Evolutionary conservation across 768 basidiomycete genomes (phyloP).

Genomic region (Calocybe gangraenosa): DNA sequence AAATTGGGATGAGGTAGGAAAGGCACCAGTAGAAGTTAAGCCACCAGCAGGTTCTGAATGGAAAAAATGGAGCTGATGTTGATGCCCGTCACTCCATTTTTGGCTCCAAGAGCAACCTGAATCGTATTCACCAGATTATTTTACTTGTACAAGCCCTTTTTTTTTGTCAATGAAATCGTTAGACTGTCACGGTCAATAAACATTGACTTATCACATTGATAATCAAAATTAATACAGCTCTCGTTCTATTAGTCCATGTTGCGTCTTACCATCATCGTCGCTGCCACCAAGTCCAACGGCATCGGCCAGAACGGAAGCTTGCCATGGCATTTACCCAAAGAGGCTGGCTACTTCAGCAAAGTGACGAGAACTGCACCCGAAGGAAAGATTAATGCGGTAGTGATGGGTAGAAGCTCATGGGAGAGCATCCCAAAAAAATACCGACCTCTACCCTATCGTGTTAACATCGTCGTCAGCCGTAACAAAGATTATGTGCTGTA

Average conservation of each 20-base stretch:
- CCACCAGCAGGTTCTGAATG: slow-evolving; percentile 84
- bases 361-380: slow-evolving; percentile 62
- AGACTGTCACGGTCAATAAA: no score
- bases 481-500: slow-evolving; percentile 60
- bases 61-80: slow-evolving; percentile 65
- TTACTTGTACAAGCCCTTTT: no score
- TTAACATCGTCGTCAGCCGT: slow-evolving; percentile 76
- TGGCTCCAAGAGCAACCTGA: no score
- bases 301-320: slow-evolving; percentile 76
- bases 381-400: slow-evolving; percentile 62
- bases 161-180: no score
- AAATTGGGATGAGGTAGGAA: slow-evolving; percentile 88
- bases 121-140: slow-evolving; percentile 1
- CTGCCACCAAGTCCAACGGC: slow-evolving; percentile 82
- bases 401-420: slow-evolving; percentile 99
- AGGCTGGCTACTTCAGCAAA: slow-evolving; percentile 90
- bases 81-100: no score
- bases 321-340: slow-evolving; percentile 86
- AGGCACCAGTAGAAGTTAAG: slow-evolving; percentile 66
- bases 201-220: no score
- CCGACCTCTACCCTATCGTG: slow-evolving; percentile 70
- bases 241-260: slow-evolving; percentile 36
- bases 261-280: slow-evolving; percentile 87
- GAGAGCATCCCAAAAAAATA: slow-evolving; percentile 88
- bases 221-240: not conserved